A percentile compares a stretch with the other conserved stretches of the same genome.
Conservation (phyloP, 495 filamentous ascomycete species). For the Oleoguttula mirabilis region DNA sequence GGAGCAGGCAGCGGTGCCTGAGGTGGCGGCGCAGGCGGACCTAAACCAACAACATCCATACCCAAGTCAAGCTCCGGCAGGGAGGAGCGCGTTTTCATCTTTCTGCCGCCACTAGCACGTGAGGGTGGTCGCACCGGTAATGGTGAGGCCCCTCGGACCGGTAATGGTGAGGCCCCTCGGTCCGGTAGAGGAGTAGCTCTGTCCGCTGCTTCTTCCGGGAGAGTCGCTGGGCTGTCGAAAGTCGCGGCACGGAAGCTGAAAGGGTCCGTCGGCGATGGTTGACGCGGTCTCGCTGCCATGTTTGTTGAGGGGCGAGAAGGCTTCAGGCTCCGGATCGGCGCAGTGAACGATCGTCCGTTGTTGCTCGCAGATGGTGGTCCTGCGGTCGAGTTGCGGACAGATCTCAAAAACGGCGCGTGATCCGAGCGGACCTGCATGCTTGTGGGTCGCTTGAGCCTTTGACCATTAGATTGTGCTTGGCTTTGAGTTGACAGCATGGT, state of each 20-base stretch:
- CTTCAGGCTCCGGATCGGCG: slow-evolving; percentile 17
- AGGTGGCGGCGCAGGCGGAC: slow-evolving; percentile 28
- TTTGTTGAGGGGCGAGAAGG: slow-evolving; percentile 11
- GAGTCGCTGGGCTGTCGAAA: no score
- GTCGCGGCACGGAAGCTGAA: background rate
- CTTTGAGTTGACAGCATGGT: background rate
- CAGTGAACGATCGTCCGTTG: slow-evolving; percentile 1
- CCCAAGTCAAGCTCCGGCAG: slow-evolving; percentile 19
- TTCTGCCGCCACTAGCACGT: background rate
- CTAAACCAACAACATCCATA: slow-evolving; percentile 21
- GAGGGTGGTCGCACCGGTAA: background rate
- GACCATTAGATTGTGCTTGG: slow-evolving; percentile 6
- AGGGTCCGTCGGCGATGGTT: no score
- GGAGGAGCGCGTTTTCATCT: slow-evolving; percentile 6
- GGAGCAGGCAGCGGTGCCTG: slow-evolving; percentile 3
- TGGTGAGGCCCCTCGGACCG: background rate
- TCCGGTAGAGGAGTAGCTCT: background rate
- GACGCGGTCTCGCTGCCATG: no score
- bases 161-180: background rate
- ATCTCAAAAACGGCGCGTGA: slow-evolving; percentile 26
- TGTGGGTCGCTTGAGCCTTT: slow-evolving; percentile 23
- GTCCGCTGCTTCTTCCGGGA: slow-evolving; percentile 2
- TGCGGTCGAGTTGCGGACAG: slow-evolving; percentile 19
- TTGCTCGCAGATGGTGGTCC: slow-evolving; percentile 13
- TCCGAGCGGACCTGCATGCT: slow-evolving; percentile 28